Percentiles rank a stretch among this genome's conserved stretches.
Conservation (phyloP, 169 alveolate species). For the Eimeria acervulina region DNA sequence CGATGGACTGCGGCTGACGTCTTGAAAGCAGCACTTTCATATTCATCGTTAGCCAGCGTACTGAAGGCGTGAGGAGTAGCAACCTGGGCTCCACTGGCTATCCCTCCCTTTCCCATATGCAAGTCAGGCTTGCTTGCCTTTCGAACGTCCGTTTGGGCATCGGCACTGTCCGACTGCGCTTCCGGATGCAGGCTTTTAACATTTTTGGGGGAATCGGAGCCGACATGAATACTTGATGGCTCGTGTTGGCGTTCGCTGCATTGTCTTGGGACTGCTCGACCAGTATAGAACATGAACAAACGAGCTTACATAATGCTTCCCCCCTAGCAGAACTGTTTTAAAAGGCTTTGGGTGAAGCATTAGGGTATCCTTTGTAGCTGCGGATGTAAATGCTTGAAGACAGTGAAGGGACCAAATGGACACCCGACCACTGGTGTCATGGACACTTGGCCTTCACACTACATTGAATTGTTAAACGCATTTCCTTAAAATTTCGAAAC, state of each 20-base stretch:
- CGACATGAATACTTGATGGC: background rate
- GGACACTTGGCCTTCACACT: background rate
- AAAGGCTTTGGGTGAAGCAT: too few relatives aligned
- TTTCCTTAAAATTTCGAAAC: too few relatives aligned
- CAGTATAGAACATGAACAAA: background rate
- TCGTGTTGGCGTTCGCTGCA: background rate
- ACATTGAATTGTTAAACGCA: background rate
- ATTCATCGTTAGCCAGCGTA: background rate
- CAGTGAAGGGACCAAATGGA: background rate
- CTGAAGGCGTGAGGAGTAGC: background rate
- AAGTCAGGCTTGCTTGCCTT: too few relatives aligned
- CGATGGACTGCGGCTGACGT: background rate
- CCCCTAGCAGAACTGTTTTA: background rate
- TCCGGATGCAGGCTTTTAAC: background rate
- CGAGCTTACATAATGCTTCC: background rate
- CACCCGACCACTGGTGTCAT: background rate
- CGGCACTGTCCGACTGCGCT: background rate
- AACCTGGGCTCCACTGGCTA: background rate
- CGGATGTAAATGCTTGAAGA: background rate
- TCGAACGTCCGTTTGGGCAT: background rate
- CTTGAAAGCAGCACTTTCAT: background rate
- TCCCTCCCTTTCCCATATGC: background rate
- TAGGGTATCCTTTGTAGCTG: background rate
- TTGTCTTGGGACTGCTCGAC: constrained; percentile 1
- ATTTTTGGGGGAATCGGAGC: background rate